Base-by-base conservation (phyloP, 2,329 filamentous ascomycete species). In the Neofusicoccum laricinum region DNA sequence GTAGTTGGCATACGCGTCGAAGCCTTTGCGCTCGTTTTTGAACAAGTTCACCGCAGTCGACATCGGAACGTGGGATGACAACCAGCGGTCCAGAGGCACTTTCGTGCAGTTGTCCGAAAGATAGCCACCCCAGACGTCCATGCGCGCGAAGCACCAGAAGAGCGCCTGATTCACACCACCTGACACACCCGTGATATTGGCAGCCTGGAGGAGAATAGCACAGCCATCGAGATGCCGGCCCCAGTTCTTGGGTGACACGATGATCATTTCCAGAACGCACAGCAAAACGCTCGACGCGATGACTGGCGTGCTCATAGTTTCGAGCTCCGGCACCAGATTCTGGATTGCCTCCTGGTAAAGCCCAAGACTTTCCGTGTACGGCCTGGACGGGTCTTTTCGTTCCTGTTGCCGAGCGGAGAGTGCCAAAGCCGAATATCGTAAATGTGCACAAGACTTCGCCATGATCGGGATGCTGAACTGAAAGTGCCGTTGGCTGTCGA, bases 1-100 rank as follows among this genome's bases (percentile, higher is more conserved):
- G 67, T 84, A 85, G 68, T 87, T 87, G 36, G 85, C 85, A 66
- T 86, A 81, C 79, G 84, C 85, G 67, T 88, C 85, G 34, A 4
- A 81, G 77, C 45, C 74, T 73, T 4, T 71, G 45, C 50, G 49
- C 68, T 4, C 71, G 68, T 15, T 76, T 72, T 51, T 71, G 70
- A 68, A 82, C 77, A 63, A 82, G 67, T 48, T 71, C 3, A 78
- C 77, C 17, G 77, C 75, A 5, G 74, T 70, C 17, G 77, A 73
- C 12, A 77, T 68, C 11, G 76, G 72, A 21, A 76, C 76, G 6
- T 76, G 74, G 0, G 79, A 77, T 4, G 81, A 75, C 12, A 64
- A 32, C 84, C 84, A 86, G 66, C 79, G 80, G 30, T 78, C 75
- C 2, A 84, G 76, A 2, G 79, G 79, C 1, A 85, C 77, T 2